These are phyloP conservation scores for Lecanosticta acicola DNA, from an alignment of 2,329 filamentous ascomycete genomes.

Conservation along the genomic window DNA sequence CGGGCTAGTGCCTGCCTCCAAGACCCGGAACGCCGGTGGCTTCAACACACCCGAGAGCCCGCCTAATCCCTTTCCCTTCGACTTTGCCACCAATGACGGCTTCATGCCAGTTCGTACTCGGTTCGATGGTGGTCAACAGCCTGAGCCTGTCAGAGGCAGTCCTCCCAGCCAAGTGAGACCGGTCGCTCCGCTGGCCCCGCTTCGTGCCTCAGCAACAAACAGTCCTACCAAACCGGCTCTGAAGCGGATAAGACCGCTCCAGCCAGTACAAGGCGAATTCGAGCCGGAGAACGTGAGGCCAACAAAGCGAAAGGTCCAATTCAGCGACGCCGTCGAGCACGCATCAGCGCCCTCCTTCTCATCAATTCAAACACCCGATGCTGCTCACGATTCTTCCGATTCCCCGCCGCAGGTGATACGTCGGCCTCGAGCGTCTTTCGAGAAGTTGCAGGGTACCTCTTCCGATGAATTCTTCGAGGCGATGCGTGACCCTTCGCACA, in stretches of 20 bases:
- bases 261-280: neutral
- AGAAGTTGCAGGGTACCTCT: neutral
- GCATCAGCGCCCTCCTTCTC: too few relatives aligned
- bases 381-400: neutral
- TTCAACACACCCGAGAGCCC: neutral
- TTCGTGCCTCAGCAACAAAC: too few relatives aligned
- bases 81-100: neutral
- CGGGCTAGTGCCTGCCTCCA: neutral
- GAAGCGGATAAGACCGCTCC: neutral
- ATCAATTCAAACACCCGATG: neutral
- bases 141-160: too few relatives aligned
- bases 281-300: neutral
- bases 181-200: too few relatives aligned
- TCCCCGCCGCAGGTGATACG: neutral
- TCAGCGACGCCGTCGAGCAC: neutral
- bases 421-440: neutral
- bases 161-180: too few relatives aligned
- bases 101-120: neutral
- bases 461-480: neutral
- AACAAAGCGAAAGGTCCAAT: neutral
- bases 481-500: neutral
- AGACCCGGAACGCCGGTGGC: neutral
- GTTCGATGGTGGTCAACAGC: neutral
- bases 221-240: neutral
- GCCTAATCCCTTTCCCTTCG: neutral